These are phyloP conservation scores for Styphnolobium japonicum DNA, from an alignment of 306 rosid species.

Conservation along the genomic window DNA sequence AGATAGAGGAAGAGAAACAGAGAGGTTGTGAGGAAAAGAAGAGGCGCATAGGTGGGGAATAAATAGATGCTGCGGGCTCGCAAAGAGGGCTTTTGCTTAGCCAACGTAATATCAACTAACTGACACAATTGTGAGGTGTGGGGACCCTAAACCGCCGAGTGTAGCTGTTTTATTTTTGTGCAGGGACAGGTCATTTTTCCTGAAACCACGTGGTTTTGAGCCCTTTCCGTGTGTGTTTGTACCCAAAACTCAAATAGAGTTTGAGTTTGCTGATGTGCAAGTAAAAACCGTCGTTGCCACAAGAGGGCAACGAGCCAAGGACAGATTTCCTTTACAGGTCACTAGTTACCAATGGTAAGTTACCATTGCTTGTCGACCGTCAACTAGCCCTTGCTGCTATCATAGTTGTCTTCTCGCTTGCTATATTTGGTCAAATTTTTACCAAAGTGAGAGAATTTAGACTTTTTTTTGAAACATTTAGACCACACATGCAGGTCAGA, in stretches of 20 bases:
- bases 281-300: background rate
- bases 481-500: background rate
- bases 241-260: background rate
- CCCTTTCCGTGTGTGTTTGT: slow-evolving; percentile 2
- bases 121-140: slow-evolving; percentile 49
- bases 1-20: background rate
- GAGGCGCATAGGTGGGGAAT: slow-evolving; percentile 19
- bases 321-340: background rate
- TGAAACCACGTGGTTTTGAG: slow-evolving; percentile 49
- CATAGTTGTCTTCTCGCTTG: background rate
- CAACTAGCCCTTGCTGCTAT: background rate
- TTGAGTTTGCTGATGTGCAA: slow-evolving; percentile 1
- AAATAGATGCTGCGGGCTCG: slow-evolving; percentile 41
- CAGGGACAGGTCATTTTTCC: slow-evolving; percentile 24
- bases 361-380: background rate
- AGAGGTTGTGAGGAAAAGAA: slow-evolving; percentile 7
- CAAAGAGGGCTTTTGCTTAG: background rate
- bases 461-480: background rate
- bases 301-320: background rate
- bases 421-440: background rate
- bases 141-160: slow-evolving; percentile 61
- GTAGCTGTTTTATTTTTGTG: slow-evolving; percentile 29
- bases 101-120: slow-evolving; percentile 20
- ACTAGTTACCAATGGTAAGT: background rate
- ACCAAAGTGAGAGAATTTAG: background rate